Evolutionary conservation across 73 alveolate species (phyloP).

Genomic region (Uronychia binucleata): DNA sequence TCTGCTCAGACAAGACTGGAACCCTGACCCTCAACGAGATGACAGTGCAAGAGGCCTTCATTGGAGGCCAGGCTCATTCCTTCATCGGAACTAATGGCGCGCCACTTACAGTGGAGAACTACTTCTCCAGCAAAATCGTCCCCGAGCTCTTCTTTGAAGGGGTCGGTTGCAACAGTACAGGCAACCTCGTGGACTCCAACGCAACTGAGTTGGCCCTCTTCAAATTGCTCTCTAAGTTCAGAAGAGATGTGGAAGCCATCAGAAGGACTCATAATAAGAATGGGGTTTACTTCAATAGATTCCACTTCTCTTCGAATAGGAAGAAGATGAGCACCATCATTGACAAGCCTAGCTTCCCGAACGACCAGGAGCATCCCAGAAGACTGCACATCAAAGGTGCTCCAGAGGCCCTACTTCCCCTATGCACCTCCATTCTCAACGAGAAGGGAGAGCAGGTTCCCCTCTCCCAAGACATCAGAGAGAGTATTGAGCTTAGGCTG

Average conservation of each 20-base stretch:
- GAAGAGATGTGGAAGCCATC: conserved; percentile 23
- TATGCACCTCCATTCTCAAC: conserved; percentile 57
- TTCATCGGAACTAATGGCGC: conserved; percentile 13
- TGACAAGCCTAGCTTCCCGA: conserved; percentile 32
- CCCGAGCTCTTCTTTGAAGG: conserved; percentile 39
- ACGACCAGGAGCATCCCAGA: conserved; percentile 29
- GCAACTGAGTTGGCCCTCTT: conserved; percentile 76
- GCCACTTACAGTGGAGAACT: conserved; percentile 3
- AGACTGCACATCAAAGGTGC: conserved; percentile 87
- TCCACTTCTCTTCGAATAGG: conserved; percentile 91
- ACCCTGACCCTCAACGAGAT: conserved; percentile 79
- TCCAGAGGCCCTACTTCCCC: conserved; percentile 66
- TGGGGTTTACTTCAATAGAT: conserved; percentile 39
- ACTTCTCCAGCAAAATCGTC: conserved; percentile 10
- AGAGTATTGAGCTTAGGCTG: neutral
- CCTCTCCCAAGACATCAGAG: conserved; percentile 11
- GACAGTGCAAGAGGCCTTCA: conserved; percentile 56
- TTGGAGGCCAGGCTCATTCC: conserved; percentile 20
- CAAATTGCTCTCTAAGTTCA: conserved; percentile 36
- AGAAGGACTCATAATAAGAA: conserved; percentile 13
- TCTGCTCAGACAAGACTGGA: conserved; percentile 97
- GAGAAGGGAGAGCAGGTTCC: conserved; percentile 54
- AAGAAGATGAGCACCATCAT: conserved; percentile 91
- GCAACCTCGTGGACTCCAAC: conserved; percentile 19
- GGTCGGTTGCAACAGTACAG: conserved; percentile 28